Percentiles rank a stretch among this genome's conserved stretches.
phyloP scores from a whole-genome alignment of 2,329 filamentous ascomycete genomes.

The Coniosporium tulheliwenetii region DNA sequence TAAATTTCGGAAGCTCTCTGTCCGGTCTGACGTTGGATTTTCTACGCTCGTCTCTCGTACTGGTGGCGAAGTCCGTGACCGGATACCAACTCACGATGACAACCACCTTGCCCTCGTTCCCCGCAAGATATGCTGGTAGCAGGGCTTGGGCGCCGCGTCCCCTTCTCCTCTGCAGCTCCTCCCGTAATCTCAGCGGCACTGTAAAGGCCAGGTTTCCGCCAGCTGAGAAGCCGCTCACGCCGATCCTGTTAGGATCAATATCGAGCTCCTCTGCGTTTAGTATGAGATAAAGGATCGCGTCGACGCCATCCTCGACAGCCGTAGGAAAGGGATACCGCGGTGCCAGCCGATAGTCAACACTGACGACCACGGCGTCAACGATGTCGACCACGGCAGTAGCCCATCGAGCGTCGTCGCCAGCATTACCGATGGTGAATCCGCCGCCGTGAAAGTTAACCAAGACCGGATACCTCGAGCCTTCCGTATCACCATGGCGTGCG shows the following conservation, averaged over 20 bases:
- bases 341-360: conserved; percentile 52
- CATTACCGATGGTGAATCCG: conserved; percentile 48
- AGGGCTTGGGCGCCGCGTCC: too few species aligned
- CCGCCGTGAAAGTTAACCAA: conserved; percentile 54
- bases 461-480: conserved; percentile 25
- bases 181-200: neutral
- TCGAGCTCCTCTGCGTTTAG: conserved; percentile 39
- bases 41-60: too few species aligned
- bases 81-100: too few species aligned
- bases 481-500: too few species aligned
- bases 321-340: conserved; percentile 49
- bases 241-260: conserved; percentile 39
- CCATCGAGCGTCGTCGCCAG: conserved; percentile 48
- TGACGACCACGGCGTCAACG: conserved; percentile 42
- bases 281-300: conserved; percentile 46
- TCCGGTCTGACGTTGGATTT: too few species aligned
- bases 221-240: conserved; percentile 49
- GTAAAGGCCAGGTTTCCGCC: conserved; percentile 31
- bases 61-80: neutral
- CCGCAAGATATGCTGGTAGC: too few species aligned
- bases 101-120: too few species aligned
- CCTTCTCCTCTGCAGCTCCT: neutral
- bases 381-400: conserved; percentile 36
- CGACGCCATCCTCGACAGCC: conserved; percentile 49
- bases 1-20: too few species aligned